A percentile compares a stretch with the other conserved stretches of the same genome.
Evolutionary conservation across 306 rosid genomes (phyloP).

Genomic region (Trifolium fragiferum): DNA sequence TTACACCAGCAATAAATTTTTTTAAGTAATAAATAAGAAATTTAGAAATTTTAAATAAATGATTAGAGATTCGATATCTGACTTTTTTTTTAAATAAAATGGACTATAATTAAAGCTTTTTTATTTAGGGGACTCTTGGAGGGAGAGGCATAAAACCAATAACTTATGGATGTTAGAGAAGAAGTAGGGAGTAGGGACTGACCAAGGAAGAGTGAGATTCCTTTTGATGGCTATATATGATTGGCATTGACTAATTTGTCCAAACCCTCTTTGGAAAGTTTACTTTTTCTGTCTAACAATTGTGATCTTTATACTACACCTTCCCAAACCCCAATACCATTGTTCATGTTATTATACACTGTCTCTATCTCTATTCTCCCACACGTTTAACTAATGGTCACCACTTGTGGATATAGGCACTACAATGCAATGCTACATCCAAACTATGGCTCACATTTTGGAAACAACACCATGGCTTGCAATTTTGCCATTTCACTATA

Average conservation of each 20-base stretch:
- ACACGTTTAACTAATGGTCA: slow-evolving; percentile 7
- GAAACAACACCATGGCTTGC: slow-evolving; percentile 35
- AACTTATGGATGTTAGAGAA: background rate
- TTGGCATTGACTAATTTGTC: slow-evolving; percentile 95
- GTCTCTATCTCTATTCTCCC: slow-evolving; percentile 32
- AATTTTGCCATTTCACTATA: slow-evolving; percentile 1
- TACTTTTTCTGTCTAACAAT: slow-evolving; percentile 56
- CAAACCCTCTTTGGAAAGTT: slow-evolving; percentile 85
- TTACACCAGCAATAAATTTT: too few species aligned
- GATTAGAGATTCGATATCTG: too few species aligned
- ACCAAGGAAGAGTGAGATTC: slow-evolving; percentile 37
- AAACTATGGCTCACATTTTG: slow-evolving; percentile 41
- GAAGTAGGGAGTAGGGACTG: slow-evolving; percentile 22
- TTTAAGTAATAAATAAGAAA: too few species aligned
- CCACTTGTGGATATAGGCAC: background rate
- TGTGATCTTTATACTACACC: slow-evolving; percentile 53
- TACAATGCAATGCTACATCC: slow-evolving; percentile 27
- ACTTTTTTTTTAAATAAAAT: too few species aligned
- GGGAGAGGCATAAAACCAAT: background rate
- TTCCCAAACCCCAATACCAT: slow-evolving; percentile 46
- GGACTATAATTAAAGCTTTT: background rate
- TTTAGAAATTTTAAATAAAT: too few species aligned
- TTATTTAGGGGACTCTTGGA: background rate
- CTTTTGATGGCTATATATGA: slow-evolving; percentile 70
- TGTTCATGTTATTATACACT: slow-evolving; percentile 18